phyloP scores from a whole-genome alignment of 1,139 yeast genomes.

The Keqinozyma sinolaborantium region DNA sequence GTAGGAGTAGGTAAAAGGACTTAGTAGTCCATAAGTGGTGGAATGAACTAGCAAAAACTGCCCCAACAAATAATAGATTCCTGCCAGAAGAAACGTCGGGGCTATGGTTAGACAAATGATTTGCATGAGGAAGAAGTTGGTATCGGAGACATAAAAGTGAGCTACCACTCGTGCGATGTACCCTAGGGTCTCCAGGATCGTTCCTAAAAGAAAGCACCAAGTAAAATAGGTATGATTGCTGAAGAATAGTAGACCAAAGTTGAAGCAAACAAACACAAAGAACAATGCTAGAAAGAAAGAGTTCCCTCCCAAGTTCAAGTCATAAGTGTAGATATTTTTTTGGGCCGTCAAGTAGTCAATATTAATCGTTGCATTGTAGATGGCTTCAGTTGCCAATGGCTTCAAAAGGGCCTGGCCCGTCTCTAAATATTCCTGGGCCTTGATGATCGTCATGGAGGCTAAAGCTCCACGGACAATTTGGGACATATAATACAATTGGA shows the following conservation, averaged over 20 bases:
- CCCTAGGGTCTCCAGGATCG: slow-evolving; percentile 65
- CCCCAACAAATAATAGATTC: slow-evolving; percentile 73
- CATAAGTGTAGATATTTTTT: slow-evolving; percentile 18
- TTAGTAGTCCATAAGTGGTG: slow-evolving; percentile 51
- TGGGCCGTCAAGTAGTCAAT: slow-evolving; percentile 25
- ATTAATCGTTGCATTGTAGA: slow-evolving; percentile 31
- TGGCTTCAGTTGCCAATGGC: slow-evolving; percentile 27
- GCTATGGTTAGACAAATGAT: slow-evolving; percentile 71
- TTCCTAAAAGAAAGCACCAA: too few relatives aligned
- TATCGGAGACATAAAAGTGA: slow-evolving; percentile 28
- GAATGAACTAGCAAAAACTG: slow-evolving; percentile 73
- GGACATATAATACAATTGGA: too few relatives aligned
- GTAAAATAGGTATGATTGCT: slow-evolving; percentile 57
- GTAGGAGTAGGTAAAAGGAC: slow-evolving; percentile 74
- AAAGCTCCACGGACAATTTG: slow-evolving; percentile 29
- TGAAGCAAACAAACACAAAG: slow-evolving; percentile 19
- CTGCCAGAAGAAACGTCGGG: slow-evolving; percentile 90
- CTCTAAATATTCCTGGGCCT: slow-evolving; percentile 33
- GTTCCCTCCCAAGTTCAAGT: slow-evolving; percentile 20
- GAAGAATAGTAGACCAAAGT: slow-evolving; percentile 16
- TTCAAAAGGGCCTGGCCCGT: slow-evolving; percentile 28
- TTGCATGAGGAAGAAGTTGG: slow-evolving; percentile 57
- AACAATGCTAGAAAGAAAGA: too few relatives aligned
- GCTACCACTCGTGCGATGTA: slow-evolving; percentile 58
- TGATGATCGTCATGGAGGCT: slow-evolving; percentile 33